phyloP scores from a whole-genome alignment of 1,284 basidiomycete genomes.

The Pseudozyma flocculosa region DNA sequence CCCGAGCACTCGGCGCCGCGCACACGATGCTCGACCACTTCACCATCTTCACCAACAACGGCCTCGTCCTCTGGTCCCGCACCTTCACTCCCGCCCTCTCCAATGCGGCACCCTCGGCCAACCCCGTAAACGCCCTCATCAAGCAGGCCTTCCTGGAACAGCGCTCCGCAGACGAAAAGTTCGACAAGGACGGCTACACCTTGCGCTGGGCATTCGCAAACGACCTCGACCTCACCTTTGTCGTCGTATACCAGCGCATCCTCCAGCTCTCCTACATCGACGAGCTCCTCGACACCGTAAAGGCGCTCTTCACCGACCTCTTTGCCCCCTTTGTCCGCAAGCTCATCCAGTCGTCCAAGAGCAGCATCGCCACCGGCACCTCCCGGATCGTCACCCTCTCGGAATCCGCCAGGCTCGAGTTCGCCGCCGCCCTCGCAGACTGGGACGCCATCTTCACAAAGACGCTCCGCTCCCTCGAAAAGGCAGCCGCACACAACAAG shows the following conservation, averaged over 20 bases:
- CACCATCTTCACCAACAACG: slow-evolving; percentile 47
- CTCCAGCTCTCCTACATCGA: slow-evolving; percentile 92
- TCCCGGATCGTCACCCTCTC: slow-evolving; percentile 56
- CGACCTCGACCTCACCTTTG: slow-evolving; percentile 52
- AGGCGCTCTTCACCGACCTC: slow-evolving; percentile 42
- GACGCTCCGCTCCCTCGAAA: slow-evolving; percentile 72
- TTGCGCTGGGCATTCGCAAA: slow-evolving; percentile 52
- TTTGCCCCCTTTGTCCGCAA: slow-evolving; percentile 40
- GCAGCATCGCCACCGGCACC: slow-evolving; percentile 76
- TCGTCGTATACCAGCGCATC: slow-evolving; percentile 85
- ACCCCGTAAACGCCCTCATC: slow-evolving; percentile 50
- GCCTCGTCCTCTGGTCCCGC: slow-evolving; percentile 51
- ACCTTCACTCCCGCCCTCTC: slow-evolving; percentile 40
- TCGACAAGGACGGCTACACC: slow-evolving; percentile 52
- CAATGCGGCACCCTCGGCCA: slow-evolving; percentile 15
- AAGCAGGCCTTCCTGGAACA: slow-evolving; percentile 53
- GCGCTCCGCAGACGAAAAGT: slow-evolving; percentile 41
- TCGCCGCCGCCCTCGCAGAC: slow-evolving; percentile 70
- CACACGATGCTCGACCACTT: slow-evolving; percentile 44
- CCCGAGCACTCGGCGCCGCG: too few relatives aligned
- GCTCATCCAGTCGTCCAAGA: slow-evolving; percentile 69
- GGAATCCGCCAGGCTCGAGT: slow-evolving; percentile 61
- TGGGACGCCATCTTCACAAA: slow-evolving; percentile 83
- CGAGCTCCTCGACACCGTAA: slow-evolving; percentile 64
- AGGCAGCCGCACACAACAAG: slow-evolving; percentile 65